Base-by-base conservation (phyloP, 768 basidiomycete species). In the Lentinula sp. region DNA sequence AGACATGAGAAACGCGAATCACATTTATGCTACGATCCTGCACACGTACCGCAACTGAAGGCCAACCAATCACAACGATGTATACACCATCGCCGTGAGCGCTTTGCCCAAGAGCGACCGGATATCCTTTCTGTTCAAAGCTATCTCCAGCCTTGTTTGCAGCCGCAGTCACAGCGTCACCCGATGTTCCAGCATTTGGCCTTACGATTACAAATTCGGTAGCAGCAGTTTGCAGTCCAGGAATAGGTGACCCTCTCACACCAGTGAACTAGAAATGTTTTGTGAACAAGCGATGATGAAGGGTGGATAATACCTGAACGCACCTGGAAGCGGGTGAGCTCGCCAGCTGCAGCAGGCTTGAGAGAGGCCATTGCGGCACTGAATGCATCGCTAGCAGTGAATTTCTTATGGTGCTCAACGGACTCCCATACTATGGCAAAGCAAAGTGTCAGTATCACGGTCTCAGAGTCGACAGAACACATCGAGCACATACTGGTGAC, bases 391-490 rank as follows among this genome's bases (percentile, higher is more conserved):
- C 31, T 40, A 10, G n/a, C 8, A 7, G 31, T 49, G 57, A 50
- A 58, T 21, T 50, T 58, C 43, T 35, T 46, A 15, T 48, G 32
- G 32, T 48, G 57, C n/a, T 58, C 48, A 13, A 8, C 15, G 7
- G 57, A 58, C n/a, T 58, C 45, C 57, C 57, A 58, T 15, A 58
- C 57, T 58, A 42, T 35, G 34, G 2, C 13, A 43, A 16, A 6
- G 4, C 16, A 32, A 43, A 13, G 37, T 39, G 37, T 15, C 32
- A 56, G 23, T 56, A 43, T 15, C 40, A 1, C 4, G 0, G 23
- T 43, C 4, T 6, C 4, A 5, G 8, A 3, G 10, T 10, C 34
- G n/a, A 9, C 11, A 9, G 16, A 9, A 18, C 15, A 35, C 1
- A 54, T 39, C 10, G 28, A 23, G 54, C 10, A 39, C 42, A 15